A percentile compares a stretch with the other conserved stretches of the same genome.
These are phyloP conservation scores for Calvatia gigantea DNA, from an alignment of 768 basidiomycete genomes.

Conservation along the genomic window DNA sequence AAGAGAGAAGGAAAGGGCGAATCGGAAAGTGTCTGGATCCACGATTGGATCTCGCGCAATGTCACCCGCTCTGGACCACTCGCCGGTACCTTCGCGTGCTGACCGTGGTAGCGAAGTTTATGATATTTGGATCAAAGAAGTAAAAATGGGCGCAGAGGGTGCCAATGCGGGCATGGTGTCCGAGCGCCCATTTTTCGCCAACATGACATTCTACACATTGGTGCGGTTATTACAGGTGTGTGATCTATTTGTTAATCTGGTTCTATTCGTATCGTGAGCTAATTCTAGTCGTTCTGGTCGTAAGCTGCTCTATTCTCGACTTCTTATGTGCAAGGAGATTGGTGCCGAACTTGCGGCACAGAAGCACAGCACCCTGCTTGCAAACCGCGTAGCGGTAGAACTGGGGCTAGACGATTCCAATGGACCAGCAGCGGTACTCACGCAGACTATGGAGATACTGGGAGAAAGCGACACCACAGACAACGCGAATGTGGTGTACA, in stretches of 20 bases:
- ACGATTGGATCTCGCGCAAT: constrained; percentile 38
- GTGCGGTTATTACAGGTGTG: constrained; percentile 83
- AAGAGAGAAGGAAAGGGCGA: constrained; percentile 17
- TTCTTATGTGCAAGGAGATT: constrained; percentile 81
- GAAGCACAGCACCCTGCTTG: constrained; percentile 61
- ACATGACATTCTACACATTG: constrained; percentile 90
- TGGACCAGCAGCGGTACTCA: constrained; percentile 65
- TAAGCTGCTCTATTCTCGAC: constrained; percentile 85
- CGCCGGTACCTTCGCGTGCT: constrained; percentile 22
- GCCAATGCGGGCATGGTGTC: constrained; percentile 14
- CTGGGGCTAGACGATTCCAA: constrained; percentile 85
- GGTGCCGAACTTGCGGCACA: constrained; percentile 66
- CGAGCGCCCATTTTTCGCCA: constrained; percentile 76
- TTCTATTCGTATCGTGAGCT: constrained; percentile 13
- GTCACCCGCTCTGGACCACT: constrained; percentile 34
- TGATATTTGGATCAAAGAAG: constrained; percentile 63
- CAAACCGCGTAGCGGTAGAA: constrained; percentile 79
- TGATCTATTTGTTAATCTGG: constrained; percentile 12
- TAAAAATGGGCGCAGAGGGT: constrained; percentile 24
- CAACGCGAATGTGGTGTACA: constrained; percentile 71
- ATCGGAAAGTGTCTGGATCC: constrained; percentile 24
- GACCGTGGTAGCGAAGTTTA: constrained; percentile 28
- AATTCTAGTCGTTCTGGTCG: constrained; percentile 11
- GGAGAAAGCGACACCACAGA: constrained; percentile 45
- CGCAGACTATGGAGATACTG: constrained; percentile 61